Conservation (phyloP, 768 basidiomycete genomes). For the Kwoniella dejecticola region DNA sequence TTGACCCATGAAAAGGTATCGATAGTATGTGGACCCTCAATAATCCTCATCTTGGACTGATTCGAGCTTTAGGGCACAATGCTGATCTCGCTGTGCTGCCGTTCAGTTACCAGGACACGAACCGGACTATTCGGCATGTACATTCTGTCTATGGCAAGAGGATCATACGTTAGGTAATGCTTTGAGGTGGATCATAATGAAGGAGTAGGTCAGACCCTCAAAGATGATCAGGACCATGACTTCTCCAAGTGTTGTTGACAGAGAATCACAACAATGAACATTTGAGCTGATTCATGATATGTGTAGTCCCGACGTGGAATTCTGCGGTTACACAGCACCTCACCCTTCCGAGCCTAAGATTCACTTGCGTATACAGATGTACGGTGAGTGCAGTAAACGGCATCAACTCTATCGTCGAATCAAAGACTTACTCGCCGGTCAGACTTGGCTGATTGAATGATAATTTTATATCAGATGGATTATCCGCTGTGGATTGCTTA, state of each 20-base stretch:
- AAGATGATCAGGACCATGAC: neutral
- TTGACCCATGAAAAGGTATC: constrained; percentile 48
- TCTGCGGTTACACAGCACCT: constrained; percentile 94
- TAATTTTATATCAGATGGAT: constrained; percentile 64
- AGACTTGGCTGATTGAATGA: neutral
- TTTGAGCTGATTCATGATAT: too few relatives aligned
- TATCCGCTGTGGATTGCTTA: constrained; percentile 82
- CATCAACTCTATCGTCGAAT: neutral
- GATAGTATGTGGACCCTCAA: constrained; percentile 40
- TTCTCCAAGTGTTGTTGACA: neutral
- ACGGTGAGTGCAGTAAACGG: constrained; percentile 65
- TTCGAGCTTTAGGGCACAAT: neutral
- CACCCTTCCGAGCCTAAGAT: constrained; percentile 98
- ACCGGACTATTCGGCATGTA: constrained; percentile 80
- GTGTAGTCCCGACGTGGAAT: constrained; percentile 88
- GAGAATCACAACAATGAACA: neutral
- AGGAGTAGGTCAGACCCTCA: constrained; percentile 68
- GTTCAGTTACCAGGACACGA: constrained; percentile 78
- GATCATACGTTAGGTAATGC: constrained; percentile 95
- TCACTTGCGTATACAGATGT: constrained; percentile 98
- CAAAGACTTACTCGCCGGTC: neutral
- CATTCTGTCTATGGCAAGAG: constrained; percentile 89
- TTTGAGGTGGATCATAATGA: constrained; percentile 97
- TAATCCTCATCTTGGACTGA: neutral
- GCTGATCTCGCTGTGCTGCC: neutral